Base-by-base conservation (phyloP, 257 asterid species). In the Ocimum tenuiflorum region DNA sequence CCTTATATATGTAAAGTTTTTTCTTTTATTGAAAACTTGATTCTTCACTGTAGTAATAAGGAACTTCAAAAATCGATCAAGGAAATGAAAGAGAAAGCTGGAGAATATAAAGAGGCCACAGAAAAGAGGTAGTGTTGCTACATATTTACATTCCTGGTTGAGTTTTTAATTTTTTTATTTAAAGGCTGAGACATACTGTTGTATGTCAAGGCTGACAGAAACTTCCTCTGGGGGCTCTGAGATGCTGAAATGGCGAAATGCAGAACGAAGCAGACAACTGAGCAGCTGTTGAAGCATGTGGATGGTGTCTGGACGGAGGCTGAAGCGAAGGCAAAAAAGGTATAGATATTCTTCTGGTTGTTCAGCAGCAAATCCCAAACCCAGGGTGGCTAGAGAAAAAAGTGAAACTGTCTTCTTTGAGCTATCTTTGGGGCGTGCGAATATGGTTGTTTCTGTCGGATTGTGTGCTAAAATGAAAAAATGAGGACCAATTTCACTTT, bases 131-230 rank as follows among this genome's bases (percentile, higher is more conserved):
- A 71, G 52, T 67, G 27, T 53, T 15, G 29, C 67, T 46, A 15
- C 72, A 48, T 67, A 58, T 47, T 70, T 45, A 7, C 18, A n/a
- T 70, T 84, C 27, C n/a, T 61, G 27, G 47, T 56, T 15, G 39
- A 47, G 35, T 39, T 45, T 60, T 61, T 53, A 18, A 35, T 63
- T 27, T 73, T 72, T 75, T 73, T 58, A 59, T 61, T 43, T 72
- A 76, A 70, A 70, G 94, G 97, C 96, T 91, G 91, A 91, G 96
- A 80, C 97, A 89, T 92, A 89, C 96, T 54, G 51, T 82, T 87
- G 96, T 91, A 91, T 91, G 96, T 91, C 96, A 89, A 91, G 88
- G 92, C 96, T 85, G 90, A 91, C 91, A 85, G 95, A 86, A 79
- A 79, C 78, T 73, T 85, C 84, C 80, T 82, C 62, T 85, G 82